These are phyloP conservation scores for Termitomyces sp. DNA, from an alignment of 768 basidiomycete species.

Conservation along the genomic window DNA sequence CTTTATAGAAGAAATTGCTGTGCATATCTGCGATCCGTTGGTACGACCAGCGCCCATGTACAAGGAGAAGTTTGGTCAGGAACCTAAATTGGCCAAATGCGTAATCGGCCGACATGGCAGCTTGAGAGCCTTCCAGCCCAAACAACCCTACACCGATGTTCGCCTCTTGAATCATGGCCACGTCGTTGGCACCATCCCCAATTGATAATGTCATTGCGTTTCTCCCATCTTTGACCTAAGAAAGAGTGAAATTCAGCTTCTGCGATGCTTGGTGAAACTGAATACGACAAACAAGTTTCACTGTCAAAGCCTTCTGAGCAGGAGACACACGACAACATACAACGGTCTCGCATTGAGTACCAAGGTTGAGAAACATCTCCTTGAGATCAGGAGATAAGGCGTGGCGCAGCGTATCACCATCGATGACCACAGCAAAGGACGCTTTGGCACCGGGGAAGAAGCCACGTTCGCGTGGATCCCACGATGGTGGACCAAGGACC, in stretches of 20 bases:
- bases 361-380: conserved; percentile 82
- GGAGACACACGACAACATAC: conserved; percentile 98
- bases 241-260: conserved; percentile 2
- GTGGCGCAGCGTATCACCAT: conserved; percentile 86
- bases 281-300: conserved; percentile 64
- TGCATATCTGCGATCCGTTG: conserved; percentile 96
- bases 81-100: conserved; percentile 97
- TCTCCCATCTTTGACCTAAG: conserved; percentile 88
- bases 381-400: conserved; percentile 78
- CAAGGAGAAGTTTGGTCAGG: conserved; percentile 83
- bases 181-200: conserved; percentile 96
- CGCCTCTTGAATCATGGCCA: conserved; percentile 99
- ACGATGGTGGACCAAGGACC: conserved; percentile 67
- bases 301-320: conserved; percentile 96
- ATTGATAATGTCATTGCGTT: conserved; percentile 96
- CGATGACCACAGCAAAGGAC: conserved; percentile 92
- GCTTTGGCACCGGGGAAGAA: conserved; percentile 61
- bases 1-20: conserved; percentile 98
- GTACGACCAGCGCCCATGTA: conserved; percentile 97
- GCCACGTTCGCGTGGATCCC: conserved; percentile 55
- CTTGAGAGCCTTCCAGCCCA: conserved; percentile 94
- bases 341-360: conserved; percentile 95
- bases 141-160: conserved; percentile 93
- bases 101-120: conserved; percentile 98
- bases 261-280: neutral